These are phyloP conservation scores for Colletotrichum sansevieriae DNA, from an alignment of 2,329 filamentous ascomycete species.

Conservation along the genomic window DNA sequence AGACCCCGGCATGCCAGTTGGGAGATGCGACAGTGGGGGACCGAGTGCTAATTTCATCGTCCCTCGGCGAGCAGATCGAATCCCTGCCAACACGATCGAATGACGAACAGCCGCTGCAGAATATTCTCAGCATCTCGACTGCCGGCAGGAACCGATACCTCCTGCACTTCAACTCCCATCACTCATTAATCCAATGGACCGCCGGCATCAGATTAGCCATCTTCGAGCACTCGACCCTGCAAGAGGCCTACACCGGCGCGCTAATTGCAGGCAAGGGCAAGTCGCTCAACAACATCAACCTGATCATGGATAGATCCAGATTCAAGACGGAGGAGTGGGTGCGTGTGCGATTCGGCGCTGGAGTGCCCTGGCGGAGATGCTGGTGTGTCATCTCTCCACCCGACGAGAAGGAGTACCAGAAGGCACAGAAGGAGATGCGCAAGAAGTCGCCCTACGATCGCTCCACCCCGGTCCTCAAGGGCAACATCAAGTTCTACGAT, in stretches of 20 bases:
- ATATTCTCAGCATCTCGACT: constrained; percentile 95
- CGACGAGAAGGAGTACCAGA: constrained; percentile 91
- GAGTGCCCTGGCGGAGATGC: constrained; percentile 94
- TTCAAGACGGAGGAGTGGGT: constrained; percentile 92
- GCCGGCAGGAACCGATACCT: constrained; percentile 96
- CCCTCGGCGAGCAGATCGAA: constrained; percentile 74
- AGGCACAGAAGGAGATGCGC: constrained; percentile 85
- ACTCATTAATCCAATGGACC: constrained; percentile 96
- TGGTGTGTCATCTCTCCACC: constrained; percentile 96
- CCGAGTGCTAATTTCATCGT: constrained; percentile 33
- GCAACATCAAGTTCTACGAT: constrained; percentile 96
- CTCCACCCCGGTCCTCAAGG: constrained; percentile 77
- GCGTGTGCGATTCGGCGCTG: constrained; percentile 92
- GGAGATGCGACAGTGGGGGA: constrained; percentile 16
- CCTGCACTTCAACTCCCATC: constrained; percentile 94
- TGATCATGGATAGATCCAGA: constrained; percentile 85
- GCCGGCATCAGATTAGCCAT: constrained; percentile 93
- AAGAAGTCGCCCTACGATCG: constrained; percentile 87
- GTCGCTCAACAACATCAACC: constrained; percentile 86
- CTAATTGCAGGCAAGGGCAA: constrained; percentile 96
- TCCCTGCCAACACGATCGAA: constrained; percentile 86
- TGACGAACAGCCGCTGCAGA: constrained; percentile 85
- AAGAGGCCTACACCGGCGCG: constrained; percentile 96
- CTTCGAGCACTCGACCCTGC: constrained; percentile 91
- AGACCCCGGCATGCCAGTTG: constrained; percentile 1